These are phyloP conservation scores for Penicillium hordei DNA, from an alignment of 2,329 filamentous ascomycete genomes.

Conservation along the genomic window DNA sequence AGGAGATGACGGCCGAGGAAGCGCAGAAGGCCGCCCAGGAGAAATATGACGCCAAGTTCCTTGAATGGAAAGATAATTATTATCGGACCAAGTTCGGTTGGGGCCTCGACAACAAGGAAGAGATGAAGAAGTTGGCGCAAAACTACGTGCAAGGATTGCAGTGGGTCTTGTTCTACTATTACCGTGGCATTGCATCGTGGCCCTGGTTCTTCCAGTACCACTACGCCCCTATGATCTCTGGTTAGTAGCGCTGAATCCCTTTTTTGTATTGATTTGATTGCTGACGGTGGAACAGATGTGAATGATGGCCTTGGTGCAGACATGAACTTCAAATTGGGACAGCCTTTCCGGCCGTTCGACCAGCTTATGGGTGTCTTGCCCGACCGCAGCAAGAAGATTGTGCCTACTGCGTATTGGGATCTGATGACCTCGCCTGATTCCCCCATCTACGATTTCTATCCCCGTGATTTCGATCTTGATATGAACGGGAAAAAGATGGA, in stretches of 20 bases:
- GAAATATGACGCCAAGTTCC: slow-evolving; percentile 87
- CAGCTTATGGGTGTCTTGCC: slow-evolving; percentile 98
- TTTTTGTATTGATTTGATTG: background rate
- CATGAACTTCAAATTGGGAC: slow-evolving; percentile 88
- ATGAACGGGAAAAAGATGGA: slow-evolving; percentile 99
- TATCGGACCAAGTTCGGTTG: slow-evolving; percentile 90
- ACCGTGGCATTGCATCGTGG: slow-evolving; percentile 95
- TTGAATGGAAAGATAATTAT: slow-evolving; percentile 91
- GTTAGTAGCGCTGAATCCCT: slow-evolving; percentile 43
- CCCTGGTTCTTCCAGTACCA: slow-evolving; percentile 98
- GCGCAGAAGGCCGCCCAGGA: slow-evolving; percentile 75
- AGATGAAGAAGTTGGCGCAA: slow-evolving; percentile 79
- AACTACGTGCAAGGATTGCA: slow-evolving; percentile 98
- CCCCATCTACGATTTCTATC: slow-evolving; percentile 97
- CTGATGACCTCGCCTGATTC: slow-evolving; percentile 90
- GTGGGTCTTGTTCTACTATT: slow-evolving; percentile 98
- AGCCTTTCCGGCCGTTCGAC: slow-evolving; percentile 92
- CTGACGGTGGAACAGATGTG: slow-evolving; percentile 62
- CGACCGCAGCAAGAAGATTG: slow-evolving; percentile 95
- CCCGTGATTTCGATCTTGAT: slow-evolving; percentile 91
- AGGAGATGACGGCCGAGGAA: slow-evolving; percentile 77
- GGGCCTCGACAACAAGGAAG: slow-evolving; percentile 75
- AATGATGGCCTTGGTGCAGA: slow-evolving; percentile 82
- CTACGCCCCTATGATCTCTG: slow-evolving; percentile 94
- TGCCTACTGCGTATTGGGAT: slow-evolving; percentile 80